These are phyloP conservation scores for Phytophthora hybrid DNA, from an alignment of 352 stramenopile genomes.

Conservation along the genomic window DNA sequence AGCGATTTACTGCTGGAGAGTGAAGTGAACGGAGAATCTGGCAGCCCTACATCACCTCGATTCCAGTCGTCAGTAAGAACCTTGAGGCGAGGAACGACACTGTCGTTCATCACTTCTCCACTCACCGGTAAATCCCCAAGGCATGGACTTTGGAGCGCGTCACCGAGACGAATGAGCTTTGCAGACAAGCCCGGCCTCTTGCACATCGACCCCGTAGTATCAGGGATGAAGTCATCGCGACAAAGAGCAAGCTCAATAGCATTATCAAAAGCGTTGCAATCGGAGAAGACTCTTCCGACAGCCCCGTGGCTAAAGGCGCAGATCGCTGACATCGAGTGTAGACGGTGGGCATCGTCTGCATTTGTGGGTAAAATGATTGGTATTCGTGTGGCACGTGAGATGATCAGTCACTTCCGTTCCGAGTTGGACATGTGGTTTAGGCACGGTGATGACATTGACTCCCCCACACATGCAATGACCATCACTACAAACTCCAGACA, in stretches of 20 bases:
- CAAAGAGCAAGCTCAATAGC: constrained; percentile 57
- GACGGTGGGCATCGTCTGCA: constrained; percentile 83
- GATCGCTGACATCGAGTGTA: constrained; percentile 87
- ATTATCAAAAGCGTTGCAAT: constrained; percentile 50
- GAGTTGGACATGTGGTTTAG: constrained; percentile 63
- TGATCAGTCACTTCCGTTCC: constrained; percentile 86
- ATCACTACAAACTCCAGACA: constrained; percentile 23
- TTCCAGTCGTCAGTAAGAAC: constrained; percentile 39
- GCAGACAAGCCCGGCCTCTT: constrained; percentile 43
- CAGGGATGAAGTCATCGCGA: constrained; percentile 28
- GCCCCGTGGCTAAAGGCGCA: constrained; percentile 82
- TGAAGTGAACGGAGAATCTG: constrained; percentile 5
- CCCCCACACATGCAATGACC: constrained; percentile 11
- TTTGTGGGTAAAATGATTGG: constrained; percentile 91
- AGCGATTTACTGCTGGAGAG: constrained; percentile 15
- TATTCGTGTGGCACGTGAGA: constrained; percentile 81
- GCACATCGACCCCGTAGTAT: constrained; percentile 27
- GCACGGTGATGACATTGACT: constrained; percentile 31
- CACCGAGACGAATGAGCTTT: constrained; percentile 72
- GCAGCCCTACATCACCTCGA: constrained; percentile 39
- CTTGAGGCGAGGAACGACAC: constrained; percentile 21
- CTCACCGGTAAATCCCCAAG: constrained; percentile 19
- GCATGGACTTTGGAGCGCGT: constrained; percentile 42
- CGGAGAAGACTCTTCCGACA: constrained; percentile 46
- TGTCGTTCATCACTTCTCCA: constrained; percentile 38